Percentiles rank a stretch among this genome's conserved stretches.
phyloP scores from a whole-genome alignment of 2,329 filamentous ascomycete species.

The Nectriaceae sp. region DNA sequence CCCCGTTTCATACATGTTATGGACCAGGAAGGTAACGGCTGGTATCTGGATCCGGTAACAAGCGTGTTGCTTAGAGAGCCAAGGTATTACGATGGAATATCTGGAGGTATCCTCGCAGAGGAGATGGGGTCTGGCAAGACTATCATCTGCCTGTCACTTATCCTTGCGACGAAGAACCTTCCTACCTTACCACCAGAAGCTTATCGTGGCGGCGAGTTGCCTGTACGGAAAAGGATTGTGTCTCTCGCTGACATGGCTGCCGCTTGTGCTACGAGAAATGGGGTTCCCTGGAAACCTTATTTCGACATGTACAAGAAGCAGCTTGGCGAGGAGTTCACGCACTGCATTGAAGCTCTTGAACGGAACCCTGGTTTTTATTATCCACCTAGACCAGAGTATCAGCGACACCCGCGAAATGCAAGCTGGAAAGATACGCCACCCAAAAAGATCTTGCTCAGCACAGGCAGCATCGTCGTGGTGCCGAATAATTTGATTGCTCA shows the following conservation, averaged over 20 bases:
- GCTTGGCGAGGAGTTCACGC: slow-evolving; percentile 50
- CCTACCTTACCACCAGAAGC: slow-evolving; percentile 66
- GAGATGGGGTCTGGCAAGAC: slow-evolving; percentile 88
- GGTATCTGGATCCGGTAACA: slow-evolving; percentile 70
- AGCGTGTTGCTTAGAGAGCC: slow-evolving; percentile 66
- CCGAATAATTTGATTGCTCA: slow-evolving; percentile 83
- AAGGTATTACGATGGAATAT: slow-evolving; percentile 70
- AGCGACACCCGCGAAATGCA: background rate
- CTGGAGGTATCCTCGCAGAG: slow-evolving; percentile 78
- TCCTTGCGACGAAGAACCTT: slow-evolving; percentile 74
- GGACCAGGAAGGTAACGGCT: slow-evolving; percentile 63
- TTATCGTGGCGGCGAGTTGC: slow-evolving; percentile 47
- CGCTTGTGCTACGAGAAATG: slow-evolving; percentile 63
- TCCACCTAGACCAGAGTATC: slow-evolving; percentile 16
- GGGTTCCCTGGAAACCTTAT: slow-evolving; percentile 69
- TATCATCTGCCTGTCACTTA: slow-evolving; percentile 76
- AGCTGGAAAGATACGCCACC: slow-evolving; percentile 33
- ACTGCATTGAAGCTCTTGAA: slow-evolving; percentile 58
- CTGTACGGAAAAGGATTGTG: slow-evolving; percentile 50
- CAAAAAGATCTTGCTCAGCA: slow-evolving; percentile 62
- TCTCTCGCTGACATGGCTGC: slow-evolving; percentile 77
- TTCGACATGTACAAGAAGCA: slow-evolving; percentile 54
- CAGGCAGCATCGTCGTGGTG: slow-evolving; percentile 75
- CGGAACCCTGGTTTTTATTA: slow-evolving; percentile 61
- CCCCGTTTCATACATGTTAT: slow-evolving; percentile 65